A percentile compares a stretch with the other conserved stretches of the same genome.
phyloP scores from a whole-genome alignment of 2,329 filamentous ascomycete species.

The Helminthosporium solani region DNA sequence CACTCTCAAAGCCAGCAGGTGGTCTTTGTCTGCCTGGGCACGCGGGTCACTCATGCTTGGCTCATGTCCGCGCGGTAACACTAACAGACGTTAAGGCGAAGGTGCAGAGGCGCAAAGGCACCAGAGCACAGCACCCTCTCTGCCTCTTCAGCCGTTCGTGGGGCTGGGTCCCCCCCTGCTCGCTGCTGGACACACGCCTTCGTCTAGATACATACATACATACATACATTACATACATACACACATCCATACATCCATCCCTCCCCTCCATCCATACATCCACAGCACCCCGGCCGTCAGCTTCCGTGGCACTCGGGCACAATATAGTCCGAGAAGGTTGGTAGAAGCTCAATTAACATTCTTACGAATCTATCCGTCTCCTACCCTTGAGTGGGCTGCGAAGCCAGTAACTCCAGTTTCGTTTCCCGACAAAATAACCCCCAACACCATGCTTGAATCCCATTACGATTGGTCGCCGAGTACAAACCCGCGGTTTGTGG shows the following conservation, averaged over 20 bases:
- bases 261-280: too few relatives aligned
- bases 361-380: slow-evolving; percentile 6
- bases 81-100: slow-evolving; percentile 14
- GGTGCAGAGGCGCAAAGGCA: not conserved
- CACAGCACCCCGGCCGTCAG: slow-evolving; percentile 8
- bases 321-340: slow-evolving; percentile 7
- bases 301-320: slow-evolving; percentile 5
- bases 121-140: too few relatives aligned
- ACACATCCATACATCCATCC: too few relatives aligned
- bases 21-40: slow-evolving; percentile 7
- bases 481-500: not conserved
- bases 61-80: slow-evolving; percentile 13
- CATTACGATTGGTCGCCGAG: not conserved
- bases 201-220: too few relatives aligned
- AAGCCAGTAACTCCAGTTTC: too few relatives aligned
- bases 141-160: slow-evolving; percentile 1
- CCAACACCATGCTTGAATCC: not conserved
- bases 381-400: too few relatives aligned
- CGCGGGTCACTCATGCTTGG: slow-evolving; percentile 9
- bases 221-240: too few relatives aligned
- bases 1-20: slow-evolving; percentile 2
- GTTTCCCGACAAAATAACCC: slow-evolving; percentile 2
- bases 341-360: slow-evolving; percentile 11
- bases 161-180: not conserved
- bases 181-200: too few relatives aligned